Conservation (phyloP, 1,284 basidiomycete species). For the Ustilago bromivora region DNA sequence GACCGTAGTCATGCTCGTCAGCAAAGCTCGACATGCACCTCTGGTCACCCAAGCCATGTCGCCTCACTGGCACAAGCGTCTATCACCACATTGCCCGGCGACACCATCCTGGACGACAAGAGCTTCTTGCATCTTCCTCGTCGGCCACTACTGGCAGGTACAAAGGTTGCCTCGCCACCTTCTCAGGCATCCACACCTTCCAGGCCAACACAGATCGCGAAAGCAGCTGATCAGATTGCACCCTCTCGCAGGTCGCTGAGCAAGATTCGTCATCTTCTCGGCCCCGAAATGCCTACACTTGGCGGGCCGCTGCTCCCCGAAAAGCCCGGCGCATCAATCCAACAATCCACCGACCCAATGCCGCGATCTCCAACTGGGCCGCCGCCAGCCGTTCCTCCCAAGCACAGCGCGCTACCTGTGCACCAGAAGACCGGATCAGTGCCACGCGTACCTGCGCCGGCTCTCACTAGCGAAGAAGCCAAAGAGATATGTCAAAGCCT, state of each 20-base stretch:
- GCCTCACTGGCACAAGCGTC: not conserved
- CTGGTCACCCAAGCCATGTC: slow-evolving; percentile 13
- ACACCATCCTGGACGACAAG: not conserved
- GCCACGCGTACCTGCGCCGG: slow-evolving; percentile 10
- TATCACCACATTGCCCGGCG: not conserved
- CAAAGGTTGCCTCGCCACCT: not conserved
- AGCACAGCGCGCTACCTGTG: slow-evolving; percentile 1
- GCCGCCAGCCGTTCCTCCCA: slow-evolving; percentile 25
- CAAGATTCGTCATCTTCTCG: slow-evolving; percentile 41
- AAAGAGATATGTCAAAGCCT: not conserved
- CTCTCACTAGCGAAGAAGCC: not conserved
- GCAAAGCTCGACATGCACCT: slow-evolving; percentile 13
- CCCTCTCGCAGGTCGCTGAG: slow-evolving; percentile 26
- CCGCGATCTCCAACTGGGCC: not conserved
- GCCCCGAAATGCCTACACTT: slow-evolving; percentile 17
- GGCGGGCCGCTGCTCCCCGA: slow-evolving; percentile 8
- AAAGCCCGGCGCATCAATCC: not conserved
- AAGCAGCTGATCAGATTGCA: slow-evolving; percentile 2
- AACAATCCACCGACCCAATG: not conserved
- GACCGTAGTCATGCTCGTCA: slow-evolving; percentile 4
- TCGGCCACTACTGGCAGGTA: not conserved
- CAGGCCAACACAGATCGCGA: not conserved
- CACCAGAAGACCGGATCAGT: not conserved
- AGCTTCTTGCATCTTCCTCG: slow-evolving; percentile 17
- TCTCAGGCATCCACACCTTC: not conserved